Evolutionary conservation across 1,284 basidiomycete species (phyloP).

Genomic region (Phylloporus sp.): DNA sequence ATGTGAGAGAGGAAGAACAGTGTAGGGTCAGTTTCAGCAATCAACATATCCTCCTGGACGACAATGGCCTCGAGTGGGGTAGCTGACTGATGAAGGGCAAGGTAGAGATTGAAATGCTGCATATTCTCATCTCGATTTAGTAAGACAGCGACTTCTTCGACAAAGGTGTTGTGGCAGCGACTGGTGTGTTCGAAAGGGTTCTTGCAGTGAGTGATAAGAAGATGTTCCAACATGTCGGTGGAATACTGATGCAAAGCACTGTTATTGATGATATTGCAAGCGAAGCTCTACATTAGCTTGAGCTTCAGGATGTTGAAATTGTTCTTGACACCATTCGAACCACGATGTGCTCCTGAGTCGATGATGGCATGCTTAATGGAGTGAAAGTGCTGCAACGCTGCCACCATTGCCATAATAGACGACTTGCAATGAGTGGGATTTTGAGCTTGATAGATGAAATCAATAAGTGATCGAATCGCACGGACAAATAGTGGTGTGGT

Average conservation of each 20-base stretch:
- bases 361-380: neutral
- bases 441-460: neutral
- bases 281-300: slow-evolving; percentile 10
- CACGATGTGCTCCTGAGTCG: neutral
- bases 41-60: neutral
- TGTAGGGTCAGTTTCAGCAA: neutral
- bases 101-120: neutral
- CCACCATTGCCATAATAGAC: neutral
- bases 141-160: neutral
- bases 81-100: neutral
- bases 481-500: no score
- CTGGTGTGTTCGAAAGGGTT: neutral
- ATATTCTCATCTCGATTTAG: slow-evolving; percentile 4
- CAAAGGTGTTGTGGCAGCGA: neutral
- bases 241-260: slow-evolving; percentile 10
- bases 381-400: slow-evolving; percentile 6
- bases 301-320: slow-evolving; percentile 16
- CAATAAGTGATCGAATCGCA: neutral
- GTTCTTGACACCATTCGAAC: neutral
- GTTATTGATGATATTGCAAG: neutral
- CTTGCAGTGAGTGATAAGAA: slow-evolving; percentile 5
- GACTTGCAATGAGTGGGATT: neutral
- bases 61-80: neutral
- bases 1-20: neutral
- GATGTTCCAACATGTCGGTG: slow-evolving; percentile 1